Evolutionary conservation across 768 basidiomycete genomes (phyloP).

Genomic region (Tephrocybe sp.): DNA sequence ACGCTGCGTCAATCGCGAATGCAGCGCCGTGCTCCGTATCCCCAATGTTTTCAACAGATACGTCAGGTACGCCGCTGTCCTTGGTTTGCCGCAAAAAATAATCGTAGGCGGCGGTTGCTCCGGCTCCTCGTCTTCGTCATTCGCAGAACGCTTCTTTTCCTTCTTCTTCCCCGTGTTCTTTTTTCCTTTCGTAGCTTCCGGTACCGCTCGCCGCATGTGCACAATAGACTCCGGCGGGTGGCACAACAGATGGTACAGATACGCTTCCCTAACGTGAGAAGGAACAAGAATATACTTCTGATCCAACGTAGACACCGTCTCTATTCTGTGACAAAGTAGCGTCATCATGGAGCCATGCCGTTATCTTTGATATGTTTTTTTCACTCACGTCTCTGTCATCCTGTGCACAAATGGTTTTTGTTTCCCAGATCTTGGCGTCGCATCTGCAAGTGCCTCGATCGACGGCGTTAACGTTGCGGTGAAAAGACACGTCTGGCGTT

Average conservation of each 20-base stretch:
- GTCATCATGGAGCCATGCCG: neutral
- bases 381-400: conserved; percentile 65
- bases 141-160: conserved; percentile 34
- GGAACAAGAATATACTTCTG: conserved; percentile 92
- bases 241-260: conserved; percentile 86
- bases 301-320: conserved; percentile 85
- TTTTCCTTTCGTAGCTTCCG: conserved; percentile 42
- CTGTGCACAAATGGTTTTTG: conserved; percentile 83
- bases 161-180: conserved; percentile 30
- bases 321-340: conserved; percentile 48
- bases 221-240: conserved; percentile 81
- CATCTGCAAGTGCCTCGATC: conserved; percentile 73
- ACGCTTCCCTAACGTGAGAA: conserved; percentile 89
- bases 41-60: conserved; percentile 70
- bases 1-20: conserved; percentile 91
- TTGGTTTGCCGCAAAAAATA: conserved; percentile 84
- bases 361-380: neutral
- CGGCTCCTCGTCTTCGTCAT: conserved; percentile 48
- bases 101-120: conserved; percentile 92
- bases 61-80: conserved; percentile 89
- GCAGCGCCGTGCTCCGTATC: conserved; percentile 86
- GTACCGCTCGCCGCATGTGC: conserved; percentile 61
- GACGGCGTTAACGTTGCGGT: conserved; percentile 91
- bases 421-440: conserved; percentile 78
- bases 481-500: conserved; percentile 95